phyloP scores from a whole-genome alignment of 2,329 filamentous ascomycete species.

The Fusarium euwallaceae region DNA sequence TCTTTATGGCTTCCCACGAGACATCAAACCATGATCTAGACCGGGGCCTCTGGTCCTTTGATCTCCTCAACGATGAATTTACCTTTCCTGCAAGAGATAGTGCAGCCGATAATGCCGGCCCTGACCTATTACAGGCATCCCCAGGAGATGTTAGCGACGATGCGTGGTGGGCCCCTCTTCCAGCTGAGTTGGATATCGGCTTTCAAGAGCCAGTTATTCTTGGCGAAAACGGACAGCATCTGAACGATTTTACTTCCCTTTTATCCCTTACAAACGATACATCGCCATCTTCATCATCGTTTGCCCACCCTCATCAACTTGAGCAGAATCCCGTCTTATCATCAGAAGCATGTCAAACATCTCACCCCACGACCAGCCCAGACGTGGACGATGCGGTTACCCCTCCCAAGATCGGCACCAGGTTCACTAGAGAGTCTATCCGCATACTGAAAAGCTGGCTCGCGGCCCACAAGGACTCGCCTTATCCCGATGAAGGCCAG shows the following conservation, averaged over 20 bases:
- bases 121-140: neutral
- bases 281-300: neutral
- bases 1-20: constrained; percentile 1
- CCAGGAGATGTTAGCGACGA: neutral
- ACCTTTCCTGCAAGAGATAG: neutral
- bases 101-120: neutral
- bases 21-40: neutral
- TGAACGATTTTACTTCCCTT: neutral
- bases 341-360: neutral
- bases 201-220: neutral
- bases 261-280: neutral
- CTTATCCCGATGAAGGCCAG: constrained; percentile 86
- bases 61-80: neutral
- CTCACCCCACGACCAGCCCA: neutral
- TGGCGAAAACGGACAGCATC: neutral
- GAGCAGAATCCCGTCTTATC: neutral
- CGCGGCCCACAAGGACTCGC: constrained; percentile 78
- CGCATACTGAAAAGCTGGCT: constrained; percentile 68
- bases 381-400: neutral
- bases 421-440: constrained; percentile 33
- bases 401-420: constrained; percentile 22
- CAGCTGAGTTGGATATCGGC: neutral
- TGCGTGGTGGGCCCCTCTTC: neutral
- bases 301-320: neutral
- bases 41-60: neutral